Evolutionary conservation across 352 stramenopile species (phyloP).

Genomic region (Phytophthora megakarya): DNA sequence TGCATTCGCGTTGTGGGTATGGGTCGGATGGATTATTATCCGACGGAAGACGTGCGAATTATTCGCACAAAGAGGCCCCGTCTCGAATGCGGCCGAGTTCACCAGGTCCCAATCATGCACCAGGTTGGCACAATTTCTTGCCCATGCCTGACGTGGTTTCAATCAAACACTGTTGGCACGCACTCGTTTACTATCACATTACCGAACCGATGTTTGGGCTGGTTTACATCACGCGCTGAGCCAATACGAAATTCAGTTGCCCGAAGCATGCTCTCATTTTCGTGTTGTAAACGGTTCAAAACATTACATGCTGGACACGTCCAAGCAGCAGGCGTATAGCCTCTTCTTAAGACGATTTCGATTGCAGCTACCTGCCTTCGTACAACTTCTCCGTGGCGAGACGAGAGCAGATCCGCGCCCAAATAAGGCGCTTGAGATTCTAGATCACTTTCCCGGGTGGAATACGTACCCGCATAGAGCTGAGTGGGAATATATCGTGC

Average conservation of each 20-base stretch:
- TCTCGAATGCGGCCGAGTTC: too few species aligned
- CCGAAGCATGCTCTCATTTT: background rate
- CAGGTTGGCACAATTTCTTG: background rate
- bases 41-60: too few species aligned
- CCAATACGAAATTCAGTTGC: background rate
- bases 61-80: too few species aligned
- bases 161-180: background rate
- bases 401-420: background rate
- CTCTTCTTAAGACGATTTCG: background rate
- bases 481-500: background rate
- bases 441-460: background rate
- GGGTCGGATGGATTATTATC: too few species aligned
- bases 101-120: too few species aligned
- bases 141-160: background rate
- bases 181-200: background rate
- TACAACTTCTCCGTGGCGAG: background rate
- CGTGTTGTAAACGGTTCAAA: background rate
- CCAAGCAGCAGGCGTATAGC: background rate
- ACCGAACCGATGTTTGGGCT: background rate
- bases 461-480: background rate
- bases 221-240: background rate
- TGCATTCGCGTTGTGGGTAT: too few species aligned
- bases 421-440: constrained; percentile 15
- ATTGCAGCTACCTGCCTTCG: background rate
- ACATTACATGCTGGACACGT: background rate